Evolutionary conservation across 140 eudicot species (phyloP), one percentile per base, ranked within the genome.

Genomic region (Flaveria floridana): DNA sequence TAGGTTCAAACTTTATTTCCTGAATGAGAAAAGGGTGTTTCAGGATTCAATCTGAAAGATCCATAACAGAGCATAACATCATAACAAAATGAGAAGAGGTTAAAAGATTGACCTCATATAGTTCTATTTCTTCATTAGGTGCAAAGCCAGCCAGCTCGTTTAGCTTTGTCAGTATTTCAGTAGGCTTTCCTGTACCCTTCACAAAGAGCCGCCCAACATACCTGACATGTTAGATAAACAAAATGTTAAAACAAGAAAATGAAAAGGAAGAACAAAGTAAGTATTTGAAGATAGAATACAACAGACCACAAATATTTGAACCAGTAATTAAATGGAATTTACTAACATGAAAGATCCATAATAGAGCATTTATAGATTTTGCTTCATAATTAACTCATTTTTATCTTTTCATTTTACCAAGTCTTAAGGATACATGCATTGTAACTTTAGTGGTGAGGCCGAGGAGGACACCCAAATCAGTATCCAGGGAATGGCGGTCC

Each of bases 1-100:
- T 84, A 19, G 97, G 92, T 65, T 91, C 92, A 79, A 86, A 91
- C 74, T 91, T 91, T 6, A 91, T 86, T 83, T 91, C 97, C 97
- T 91, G 82, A 26, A 79, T 7, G 46, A 66, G 16, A 47, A 75
- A 2, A 26, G 65, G 64, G 30, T 6, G 12, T 7, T 28, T 64
- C 51, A 58, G 70, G 71, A 19, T 55, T 66, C 10, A 19, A 20
- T 56, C 30, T 61, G 42, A 58, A 52, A 19, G 61, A 71, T 25
- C 11, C 30, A 70, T 55, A 26, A 34, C 6, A 41, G 42, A 62
- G 47, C 14, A 64, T 68, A 34, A 37, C 26, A 47, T 21, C n/a
- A 51, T 46, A 30, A 68, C 51, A 47, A 68, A 23, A 28, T 3
- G 19, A 11, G 26, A 0, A 41, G 15, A 19, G n/a, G 47, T 42